Evolutionary conservation across 768 basidiomycete species (phyloP), one percentile per base, ranked within the genome.

Genomic region (Hydnomerulius pinastri): DNA sequence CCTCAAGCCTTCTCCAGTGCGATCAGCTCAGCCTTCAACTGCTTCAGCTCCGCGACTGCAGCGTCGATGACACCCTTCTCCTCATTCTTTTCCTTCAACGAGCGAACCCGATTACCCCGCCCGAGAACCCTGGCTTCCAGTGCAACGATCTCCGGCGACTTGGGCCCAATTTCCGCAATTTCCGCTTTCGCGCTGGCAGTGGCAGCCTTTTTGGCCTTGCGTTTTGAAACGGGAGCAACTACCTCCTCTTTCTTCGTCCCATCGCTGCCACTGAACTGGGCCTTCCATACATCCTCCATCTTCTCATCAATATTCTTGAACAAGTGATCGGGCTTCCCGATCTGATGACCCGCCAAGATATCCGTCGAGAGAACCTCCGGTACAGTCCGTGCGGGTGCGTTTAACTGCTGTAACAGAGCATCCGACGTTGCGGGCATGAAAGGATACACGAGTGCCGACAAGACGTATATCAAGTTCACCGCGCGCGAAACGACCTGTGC

Each of bases 271-370:
- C 87, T 87, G 60, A 94, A 99, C 67, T 82, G 83, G 40, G 69
- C 69, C 58, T 86, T 79, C 87, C 89, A 98, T 6, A 81, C 78
- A 25, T 92, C 87, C 21, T 85, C 86, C 86, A 86, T 87, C 64
- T 81, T 86, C 61, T 96, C 91, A 51, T 97, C 92, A 53, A 99
- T 97, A 68, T 83, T 87, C 72, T 87, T 91, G 77, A 99, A 99
- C 54, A 99, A 71, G 70, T 98, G 88, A 39, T 81, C 91, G 4
- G 97, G 91, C 51, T 79, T 82, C 41, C 92, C 91, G 47, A 98
- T 85, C 21, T 71, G 76, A 70, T 99, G 96, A 0, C 92, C 92
- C 0, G 83, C 80, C 36, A 98, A 79, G 53, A 99, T 85, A 65
- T 98, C 97, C 57, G 82, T 84, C 5, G 79, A 73, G 56, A 97